Base-by-base conservation (phyloP, 2,329 filamentous ascomycete species). In the Talaromyces sp. region DNA sequence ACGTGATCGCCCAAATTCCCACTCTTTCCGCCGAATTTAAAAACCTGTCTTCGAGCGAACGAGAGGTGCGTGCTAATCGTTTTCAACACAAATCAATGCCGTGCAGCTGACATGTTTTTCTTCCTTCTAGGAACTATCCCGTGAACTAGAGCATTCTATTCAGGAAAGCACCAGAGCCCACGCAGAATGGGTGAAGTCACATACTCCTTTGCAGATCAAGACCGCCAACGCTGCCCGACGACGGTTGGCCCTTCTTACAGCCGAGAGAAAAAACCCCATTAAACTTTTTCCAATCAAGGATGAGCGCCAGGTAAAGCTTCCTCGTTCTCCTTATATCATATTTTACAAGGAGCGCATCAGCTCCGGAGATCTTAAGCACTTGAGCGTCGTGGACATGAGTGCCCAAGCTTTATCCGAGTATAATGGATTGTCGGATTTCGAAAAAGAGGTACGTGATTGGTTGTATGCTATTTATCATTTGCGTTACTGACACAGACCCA, bases 171-270 rank as follows among this genome's bases (percentile, higher is more conserved):
- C 70, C 21, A 72, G 74, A 21, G 76, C 74, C 14, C 82, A 81
- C 68, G 74, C 81, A 31, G 69, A 77, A 61, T 89, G 84, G 84
- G 70, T 89, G 21, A 70, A 80, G 32, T 73, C 71, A 3, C 73
- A 86, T 67, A 83, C 83, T 1, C 80, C 84, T 10, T 75, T 82
- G 5, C 70, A 87, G 67, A 88, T 89, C 65, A 75, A 75, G 52
- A 61, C 77, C 3, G 86, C 87, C 60, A 89, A 89, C 70, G 68
- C 64, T 11, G 87, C 87, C 11, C 83, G 87, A 41, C 61, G 43
- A 29, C 64, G 57, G n/a, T 69, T 80, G 9, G 58, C 59, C 0
- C 67, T 62, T 27, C 63, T 73, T 53, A 65, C 59, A 11, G 43
- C 64, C 3, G 67, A 67, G 51, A 31, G 55, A 14, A 64, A 59